Conservation (phyloP, 116 monocot species). For the Thalassia testudinum region DNA sequence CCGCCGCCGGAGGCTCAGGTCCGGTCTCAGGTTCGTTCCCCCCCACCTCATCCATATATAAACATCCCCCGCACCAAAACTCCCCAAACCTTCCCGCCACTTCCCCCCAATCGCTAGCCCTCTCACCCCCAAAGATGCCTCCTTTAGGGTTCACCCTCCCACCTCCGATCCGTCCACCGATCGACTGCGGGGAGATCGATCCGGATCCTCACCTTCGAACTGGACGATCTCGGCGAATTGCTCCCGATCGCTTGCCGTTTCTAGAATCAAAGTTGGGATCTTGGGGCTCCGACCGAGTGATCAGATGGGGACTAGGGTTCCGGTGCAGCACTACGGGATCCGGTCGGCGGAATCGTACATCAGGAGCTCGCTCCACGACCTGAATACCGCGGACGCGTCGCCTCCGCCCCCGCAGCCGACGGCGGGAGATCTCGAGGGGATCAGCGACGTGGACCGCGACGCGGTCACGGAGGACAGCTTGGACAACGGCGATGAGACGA, state of each 20-base stretch:
- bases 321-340: constrained; percentile 38
- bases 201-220: too few species aligned
- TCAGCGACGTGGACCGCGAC: constrained; percentile 73
- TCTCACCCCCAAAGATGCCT: constrained; percentile 1
- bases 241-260: too few species aligned
- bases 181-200: too few species aligned
- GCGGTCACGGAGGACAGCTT: constrained; percentile 70
- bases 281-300: background rate
- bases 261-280: background rate
- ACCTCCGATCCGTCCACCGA: background rate
- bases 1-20: constrained; percentile 5
- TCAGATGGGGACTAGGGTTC: constrained; percentile 43
- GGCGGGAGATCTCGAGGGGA: constrained; percentile 50
- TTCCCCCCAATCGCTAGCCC: background rate
- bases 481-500: constrained; percentile 64
- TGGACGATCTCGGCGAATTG: too few species aligned
- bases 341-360: constrained; percentile 39
- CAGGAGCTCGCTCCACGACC: constrained; percentile 53
- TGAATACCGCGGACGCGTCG: constrained; percentile 50
- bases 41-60: background rate
- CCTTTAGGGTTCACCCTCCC: constrained; percentile 13
- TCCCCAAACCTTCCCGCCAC: background rate
- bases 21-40: constrained; percentile 13
- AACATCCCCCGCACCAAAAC: background rate
- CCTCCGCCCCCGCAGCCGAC: too few species aligned